A percentile compares a stretch with the other conserved stretches of the same genome.
phyloP scores from a whole-genome alignment of 2,329 filamentous ascomycete genomes.

The Fusarium pininemorale region DNA sequence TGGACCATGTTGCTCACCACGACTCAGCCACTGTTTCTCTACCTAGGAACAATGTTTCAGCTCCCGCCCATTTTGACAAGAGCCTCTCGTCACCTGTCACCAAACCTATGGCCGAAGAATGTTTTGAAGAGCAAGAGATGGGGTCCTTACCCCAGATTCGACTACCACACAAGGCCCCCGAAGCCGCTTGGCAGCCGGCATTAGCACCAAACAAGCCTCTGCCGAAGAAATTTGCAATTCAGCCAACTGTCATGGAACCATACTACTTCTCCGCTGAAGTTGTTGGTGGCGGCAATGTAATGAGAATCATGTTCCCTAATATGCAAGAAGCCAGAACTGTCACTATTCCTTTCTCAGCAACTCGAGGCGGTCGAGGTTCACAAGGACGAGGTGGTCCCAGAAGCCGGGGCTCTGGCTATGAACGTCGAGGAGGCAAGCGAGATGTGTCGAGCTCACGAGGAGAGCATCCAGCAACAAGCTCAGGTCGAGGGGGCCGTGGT shows the following conservation, averaged over 20 bases:
- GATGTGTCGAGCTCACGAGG: conserved; percentile 45
- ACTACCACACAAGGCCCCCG: conserved; percentile 70
- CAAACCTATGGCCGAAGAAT: conserved; percentile 79
- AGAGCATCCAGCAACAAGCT: conserved; percentile 36
- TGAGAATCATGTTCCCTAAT: conserved; percentile 55
- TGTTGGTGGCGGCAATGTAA: conserved; percentile 47
- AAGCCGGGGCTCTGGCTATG: conserved; percentile 44
- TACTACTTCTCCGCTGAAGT: conserved; percentile 48
- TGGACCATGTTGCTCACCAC: conserved; percentile 63
- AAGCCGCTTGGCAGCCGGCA: conserved; percentile 70
- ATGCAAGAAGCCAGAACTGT: conserved; percentile 52
- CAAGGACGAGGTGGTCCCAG: conserved; percentile 42
- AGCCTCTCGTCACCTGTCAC: conserved; percentile 60
- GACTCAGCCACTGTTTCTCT: conserved; percentile 76
- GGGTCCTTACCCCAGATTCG: conserved; percentile 77
- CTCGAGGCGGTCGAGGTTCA: conserved; percentile 45
- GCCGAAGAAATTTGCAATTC: conserved; percentile 60
- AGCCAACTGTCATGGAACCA: conserved; percentile 48
- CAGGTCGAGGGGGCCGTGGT: conserved; percentile 51
- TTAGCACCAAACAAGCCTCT: conserved; percentile 63
- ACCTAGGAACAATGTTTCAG: conserved; percentile 48
- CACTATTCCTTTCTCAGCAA: conserved; percentile 48
- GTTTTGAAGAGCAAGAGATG: conserved; percentile 84
- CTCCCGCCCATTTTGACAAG: conserved; percentile 42
- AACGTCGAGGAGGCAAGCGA: conserved; percentile 46